These are phyloP conservation scores for Entomortierella parvispora DNA, from an alignment of 192 early-diverging fungal species.

Conservation along the genomic window DNA sequence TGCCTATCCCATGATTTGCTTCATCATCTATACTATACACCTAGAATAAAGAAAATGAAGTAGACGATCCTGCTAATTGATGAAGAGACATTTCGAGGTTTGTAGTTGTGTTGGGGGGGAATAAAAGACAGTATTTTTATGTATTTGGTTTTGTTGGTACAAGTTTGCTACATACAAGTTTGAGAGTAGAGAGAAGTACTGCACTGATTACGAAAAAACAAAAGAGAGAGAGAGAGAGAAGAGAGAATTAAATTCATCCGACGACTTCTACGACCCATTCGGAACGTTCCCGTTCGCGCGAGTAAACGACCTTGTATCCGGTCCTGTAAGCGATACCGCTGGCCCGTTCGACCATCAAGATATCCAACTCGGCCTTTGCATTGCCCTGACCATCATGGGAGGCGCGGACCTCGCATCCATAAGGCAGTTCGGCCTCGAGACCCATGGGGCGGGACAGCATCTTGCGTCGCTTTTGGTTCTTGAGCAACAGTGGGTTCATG, in stretches of 20 bases:
- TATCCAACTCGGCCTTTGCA: constrained; percentile 42
- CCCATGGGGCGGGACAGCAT: constrained; percentile 29
- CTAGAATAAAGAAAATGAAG: too few relatives aligned
- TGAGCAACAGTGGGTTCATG: constrained; percentile 8
- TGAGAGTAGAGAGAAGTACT: not conserved
- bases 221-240: not conserved
- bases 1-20: too few relatives aligned
- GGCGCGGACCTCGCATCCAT: constrained; percentile 38
- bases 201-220: not conserved
- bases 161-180: not conserved
- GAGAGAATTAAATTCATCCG: constrained; percentile 4
- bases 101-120: too few relatives aligned
- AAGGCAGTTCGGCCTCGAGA: constrained; percentile 43
- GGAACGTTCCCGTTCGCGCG: constrained; percentile 34
- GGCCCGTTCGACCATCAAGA: constrained; percentile 43
- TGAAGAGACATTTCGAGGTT: too few relatives aligned
- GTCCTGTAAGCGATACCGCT: constrained; percentile 40
- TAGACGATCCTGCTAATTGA: too few relatives aligned
- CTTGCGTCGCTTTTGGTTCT: constrained; percentile 30
- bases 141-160: not conserved
- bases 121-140: too few relatives aligned
- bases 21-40: too few relatives aligned
- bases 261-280: constrained; percentile 45
- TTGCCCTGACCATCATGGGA: constrained; percentile 25
- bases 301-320: constrained; percentile 42